Evolutionary conservation across 1,139 yeast species (phyloP).

Genomic region (Kodamaea ohmeri): DNA sequence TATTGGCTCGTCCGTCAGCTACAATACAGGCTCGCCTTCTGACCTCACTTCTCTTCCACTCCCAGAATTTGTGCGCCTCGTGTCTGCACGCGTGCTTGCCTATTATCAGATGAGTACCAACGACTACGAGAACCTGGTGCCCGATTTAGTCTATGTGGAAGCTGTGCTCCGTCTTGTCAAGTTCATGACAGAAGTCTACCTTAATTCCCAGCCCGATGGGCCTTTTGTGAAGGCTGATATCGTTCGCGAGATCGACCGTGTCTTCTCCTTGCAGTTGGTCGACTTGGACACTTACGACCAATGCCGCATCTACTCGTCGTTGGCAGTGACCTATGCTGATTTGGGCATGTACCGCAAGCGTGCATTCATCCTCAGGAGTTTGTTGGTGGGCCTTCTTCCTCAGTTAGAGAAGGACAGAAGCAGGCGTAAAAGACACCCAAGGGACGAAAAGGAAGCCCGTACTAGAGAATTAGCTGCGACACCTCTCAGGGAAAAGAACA

Average conservation of each 20-base stretch:
- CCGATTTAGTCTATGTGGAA: constrained; percentile 78
- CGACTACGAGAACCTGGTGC: constrained; percentile 73
- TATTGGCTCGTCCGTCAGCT: constrained; percentile 24
- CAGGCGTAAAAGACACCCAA: too few species aligned
- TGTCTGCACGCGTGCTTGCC: constrained; percentile 46
- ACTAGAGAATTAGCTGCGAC: too few species aligned
- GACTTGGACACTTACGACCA: constrained; percentile 53
- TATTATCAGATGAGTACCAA: constrained; percentile 60
- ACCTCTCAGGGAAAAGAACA: too few species aligned
- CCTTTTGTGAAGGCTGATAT: constrained; percentile 38
- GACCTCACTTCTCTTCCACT: constrained; percentile 31
- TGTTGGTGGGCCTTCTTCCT: constrained; percentile 53
- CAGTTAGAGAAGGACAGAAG: constrained; percentile 24
- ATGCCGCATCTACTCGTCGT: constrained; percentile 58
- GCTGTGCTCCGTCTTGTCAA: constrained; percentile 62
- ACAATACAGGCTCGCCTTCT: constrained; percentile 18
- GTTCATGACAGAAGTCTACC: constrained; percentile 54
- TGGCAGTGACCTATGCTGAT: constrained; percentile 64
- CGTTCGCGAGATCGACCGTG: constrained; percentile 48
- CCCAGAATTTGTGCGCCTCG: constrained; percentile 50
- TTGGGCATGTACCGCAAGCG: constrained; percentile 65
- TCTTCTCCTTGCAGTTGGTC: constrained; percentile 37
- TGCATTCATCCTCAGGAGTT: constrained; percentile 63
- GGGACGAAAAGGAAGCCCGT: too few species aligned
- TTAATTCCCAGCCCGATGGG: constrained; percentile 46